These are phyloP conservation scores for Acer campestre DNA, from an alignment of 345 rosid species.

Conservation along the genomic window DNA sequence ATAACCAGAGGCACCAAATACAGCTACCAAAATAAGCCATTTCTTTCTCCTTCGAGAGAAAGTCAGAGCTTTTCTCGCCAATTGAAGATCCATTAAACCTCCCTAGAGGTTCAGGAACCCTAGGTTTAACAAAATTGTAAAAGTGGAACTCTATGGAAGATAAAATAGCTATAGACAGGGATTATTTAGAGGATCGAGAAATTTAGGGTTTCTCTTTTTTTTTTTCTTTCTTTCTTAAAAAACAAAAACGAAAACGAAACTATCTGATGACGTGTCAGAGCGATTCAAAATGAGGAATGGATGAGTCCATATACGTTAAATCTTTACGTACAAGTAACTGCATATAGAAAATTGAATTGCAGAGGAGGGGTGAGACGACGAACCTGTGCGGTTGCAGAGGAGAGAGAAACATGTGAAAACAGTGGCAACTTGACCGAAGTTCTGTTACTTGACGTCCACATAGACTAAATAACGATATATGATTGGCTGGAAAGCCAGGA, in stretches of 20 bases:
- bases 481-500: not conserved
- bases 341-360: not conserved
- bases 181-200: not conserved
- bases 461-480: not conserved
- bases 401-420: not conserved
- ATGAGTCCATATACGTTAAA: not conserved
- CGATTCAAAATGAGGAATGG: not conserved
- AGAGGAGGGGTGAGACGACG: not conserved
- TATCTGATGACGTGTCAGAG: not conserved
- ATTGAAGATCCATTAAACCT: constrained; percentile 54
- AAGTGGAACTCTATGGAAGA: not conserved
- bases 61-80: constrained; percentile 42
- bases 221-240: not conserved
- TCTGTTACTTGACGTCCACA: not conserved
- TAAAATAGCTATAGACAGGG: not conserved
- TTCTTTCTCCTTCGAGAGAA: constrained; percentile 58
- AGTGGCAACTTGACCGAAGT: not conserved
- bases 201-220: not conserved
- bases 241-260: not conserved
- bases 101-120: constrained; percentile 24
- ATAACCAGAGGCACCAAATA: constrained; percentile 68
- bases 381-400: constrained; percentile 1
- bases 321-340: not conserved
- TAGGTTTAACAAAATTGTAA: constrained; percentile 13
- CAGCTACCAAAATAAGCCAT: constrained; percentile 61